A percentile compares a stretch with the other conserved stretches of the same genome.
phyloP scores from a whole-genome alignment of 352 stramenopile genomes.

The Phytophthora hybrid region DNA sequence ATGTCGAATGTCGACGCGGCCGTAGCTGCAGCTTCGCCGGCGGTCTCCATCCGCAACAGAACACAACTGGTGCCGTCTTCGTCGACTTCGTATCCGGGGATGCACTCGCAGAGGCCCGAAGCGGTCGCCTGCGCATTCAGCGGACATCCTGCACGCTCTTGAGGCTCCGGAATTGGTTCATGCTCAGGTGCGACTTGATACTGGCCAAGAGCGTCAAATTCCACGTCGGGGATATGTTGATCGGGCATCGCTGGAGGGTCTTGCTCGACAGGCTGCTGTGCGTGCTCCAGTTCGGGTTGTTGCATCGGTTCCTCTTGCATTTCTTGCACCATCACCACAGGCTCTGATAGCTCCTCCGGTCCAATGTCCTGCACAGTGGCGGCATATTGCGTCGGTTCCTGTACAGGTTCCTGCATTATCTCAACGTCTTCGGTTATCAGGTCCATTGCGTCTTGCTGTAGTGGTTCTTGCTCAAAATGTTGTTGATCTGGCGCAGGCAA shows the following conservation, averaged over 20 bases:
- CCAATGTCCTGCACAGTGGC: not conserved
- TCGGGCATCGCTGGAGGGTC: not conserved
- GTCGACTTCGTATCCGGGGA: conserved; percentile 49
- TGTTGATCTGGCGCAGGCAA: conserved; percentile 2
- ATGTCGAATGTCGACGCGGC: conserved; percentile 29
- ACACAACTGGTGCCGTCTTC: conserved; percentile 42
- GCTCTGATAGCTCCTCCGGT: not conserved
- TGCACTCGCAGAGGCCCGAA: conserved; percentile 56
- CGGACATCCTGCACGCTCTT: conserved; percentile 36
- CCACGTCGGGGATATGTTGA: conserved; percentile 4
- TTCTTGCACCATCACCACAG: not conserved
- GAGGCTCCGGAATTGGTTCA: conserved; percentile 6
- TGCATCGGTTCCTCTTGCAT: conserved; percentile 1
- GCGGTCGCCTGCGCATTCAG: conserved; percentile 37
- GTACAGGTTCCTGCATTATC: not conserved
- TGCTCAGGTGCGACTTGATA: not conserved
- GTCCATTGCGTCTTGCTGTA: not conserved
- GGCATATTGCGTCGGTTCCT: conserved; percentile 8
- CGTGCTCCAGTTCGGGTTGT: conserved; percentile 1
- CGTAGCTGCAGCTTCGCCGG: conserved; percentile 19
- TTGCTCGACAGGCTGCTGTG: not conserved
- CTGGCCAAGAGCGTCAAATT: not conserved
- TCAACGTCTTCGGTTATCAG: not conserved
- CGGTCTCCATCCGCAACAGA: conserved; percentile 27
- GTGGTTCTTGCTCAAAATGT: not conserved